Conservation (phyloP, 2,329 filamentous ascomycete genomes). For the Aspergillus chevalieri region DNA sequence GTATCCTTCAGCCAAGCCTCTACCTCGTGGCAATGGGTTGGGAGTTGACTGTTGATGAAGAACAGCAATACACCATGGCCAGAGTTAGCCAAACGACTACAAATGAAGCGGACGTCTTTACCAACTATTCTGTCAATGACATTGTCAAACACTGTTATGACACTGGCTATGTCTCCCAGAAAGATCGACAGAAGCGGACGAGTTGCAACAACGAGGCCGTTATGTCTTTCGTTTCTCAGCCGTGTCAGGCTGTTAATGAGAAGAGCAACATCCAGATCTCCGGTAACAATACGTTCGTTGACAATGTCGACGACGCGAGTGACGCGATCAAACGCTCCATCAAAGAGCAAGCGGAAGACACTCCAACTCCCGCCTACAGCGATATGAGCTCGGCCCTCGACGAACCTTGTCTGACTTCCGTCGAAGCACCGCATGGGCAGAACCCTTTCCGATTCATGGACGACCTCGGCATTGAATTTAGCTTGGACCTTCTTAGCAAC, state of each 20-base stretch:
- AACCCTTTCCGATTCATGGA: neutral
- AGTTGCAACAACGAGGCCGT: constrained; percentile 11
- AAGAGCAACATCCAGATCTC: constrained; percentile 10
- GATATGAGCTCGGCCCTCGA: constrained; percentile 1
- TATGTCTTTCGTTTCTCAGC: constrained; percentile 22
- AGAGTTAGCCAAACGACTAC: constrained; percentile 10
- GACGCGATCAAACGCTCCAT: constrained; percentile 1
- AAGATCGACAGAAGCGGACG: constrained; percentile 5
- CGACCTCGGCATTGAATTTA: neutral
- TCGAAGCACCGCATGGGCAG: constrained; percentile 9
- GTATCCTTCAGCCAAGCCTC: constrained; percentile 38
- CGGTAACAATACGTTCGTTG: constrained; percentile 7
- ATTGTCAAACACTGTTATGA: constrained; percentile 27
- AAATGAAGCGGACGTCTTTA: constrained; percentile 18
- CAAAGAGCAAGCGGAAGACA: neutral
- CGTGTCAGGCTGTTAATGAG: constrained; percentile 9
- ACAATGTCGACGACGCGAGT: neutral
- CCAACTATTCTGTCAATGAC: constrained; percentile 27
- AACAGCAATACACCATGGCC: constrained; percentile 19
- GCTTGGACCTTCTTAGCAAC: neutral
- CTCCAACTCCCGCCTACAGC: neutral
- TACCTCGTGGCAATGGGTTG: constrained; percentile 48
- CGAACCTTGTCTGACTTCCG: neutral
- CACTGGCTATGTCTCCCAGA: constrained; percentile 21
- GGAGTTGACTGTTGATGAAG: constrained; percentile 30